Base-by-base conservation (phyloP, 306 rosid genomes). In the Acacia confusa region DNA sequence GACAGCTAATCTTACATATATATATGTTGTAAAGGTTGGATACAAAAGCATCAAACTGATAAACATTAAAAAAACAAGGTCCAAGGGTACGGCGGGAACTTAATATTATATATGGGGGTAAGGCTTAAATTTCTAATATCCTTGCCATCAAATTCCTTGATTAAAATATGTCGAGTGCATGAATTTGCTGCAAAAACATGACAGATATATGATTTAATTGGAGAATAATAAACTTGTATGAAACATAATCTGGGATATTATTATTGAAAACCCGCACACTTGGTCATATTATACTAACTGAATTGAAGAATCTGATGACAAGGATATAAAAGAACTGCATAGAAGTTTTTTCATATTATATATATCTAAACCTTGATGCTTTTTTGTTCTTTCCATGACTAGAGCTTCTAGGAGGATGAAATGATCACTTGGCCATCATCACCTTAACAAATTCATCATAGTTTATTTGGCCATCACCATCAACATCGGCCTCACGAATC, bases 401-500 rank as follows among this genome's bases (percentile, higher is more conserved):
- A 66, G 72, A 44, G 28, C 20, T 50, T 81, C 74, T 14, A 63
- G 65, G 52, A 43, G 28, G 75, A 61, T 41, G 24, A 52, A 30
- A 17, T 9, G 43, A 36, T 83, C 89, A 93, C 91, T 93, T 93
- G 60, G 97, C 97, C 97, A 93, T 93, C 97, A 93, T 93, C 78
- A 93, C 94, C 91, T 90, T 93, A 34, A 91, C 97, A 73, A 93
- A 93, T 64, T 93, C 97, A 19, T 91, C 96, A 15, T 91, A 93
- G 65, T 93, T 93, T 57, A 93, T 93, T 85, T 93, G 97, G 48
- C 97, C 97, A 70, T 93, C 97, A n/a, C 97, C 97, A 61, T 93
- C 97, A 66, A 91, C 94, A 68, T 93, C 97, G 36, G 97, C 97
- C 81, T 93, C 97, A 27, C 97, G 88, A 68, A 93, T 89, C 97